phyloP scores from a whole-genome alignment of 305 asterid species.

The Fraxinus floribunda region DNA sequence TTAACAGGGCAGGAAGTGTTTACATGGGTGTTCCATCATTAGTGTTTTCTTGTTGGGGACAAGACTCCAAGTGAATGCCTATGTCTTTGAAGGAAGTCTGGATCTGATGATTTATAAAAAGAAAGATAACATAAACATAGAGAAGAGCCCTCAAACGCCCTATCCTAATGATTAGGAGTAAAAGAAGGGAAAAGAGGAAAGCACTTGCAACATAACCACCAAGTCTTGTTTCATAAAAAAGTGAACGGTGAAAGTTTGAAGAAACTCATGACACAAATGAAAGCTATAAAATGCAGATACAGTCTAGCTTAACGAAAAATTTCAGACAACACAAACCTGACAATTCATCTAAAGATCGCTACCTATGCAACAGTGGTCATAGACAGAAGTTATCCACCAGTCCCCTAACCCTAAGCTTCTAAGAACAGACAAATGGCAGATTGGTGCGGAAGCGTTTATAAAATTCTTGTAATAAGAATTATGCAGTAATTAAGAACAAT shows the following conservation, averaged over 20 bases:
- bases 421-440: background rate
- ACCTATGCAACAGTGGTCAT: background rate
- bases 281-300: background rate
- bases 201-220: background rate
- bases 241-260: background rate
- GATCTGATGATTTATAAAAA: background rate
- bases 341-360: background rate
- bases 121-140: background rate
- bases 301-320: background rate
- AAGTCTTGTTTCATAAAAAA: background rate
- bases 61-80: background rate
- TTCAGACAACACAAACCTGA: background rate
- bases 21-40: background rate
- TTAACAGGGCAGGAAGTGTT: slow-evolving; percentile 7
- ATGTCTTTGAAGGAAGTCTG: background rate
- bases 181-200: background rate
- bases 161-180: background rate
- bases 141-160: background rate
- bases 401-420: background rate
- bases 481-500: no score
- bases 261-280: background rate
- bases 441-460: background rate
- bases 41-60: background rate
- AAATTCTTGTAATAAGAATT: no score
- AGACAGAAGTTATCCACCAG: background rate